Base-by-base conservation (phyloP, 2,329 filamentous ascomycete genomes). In the Rhynchosporium graminicola region DNA sequence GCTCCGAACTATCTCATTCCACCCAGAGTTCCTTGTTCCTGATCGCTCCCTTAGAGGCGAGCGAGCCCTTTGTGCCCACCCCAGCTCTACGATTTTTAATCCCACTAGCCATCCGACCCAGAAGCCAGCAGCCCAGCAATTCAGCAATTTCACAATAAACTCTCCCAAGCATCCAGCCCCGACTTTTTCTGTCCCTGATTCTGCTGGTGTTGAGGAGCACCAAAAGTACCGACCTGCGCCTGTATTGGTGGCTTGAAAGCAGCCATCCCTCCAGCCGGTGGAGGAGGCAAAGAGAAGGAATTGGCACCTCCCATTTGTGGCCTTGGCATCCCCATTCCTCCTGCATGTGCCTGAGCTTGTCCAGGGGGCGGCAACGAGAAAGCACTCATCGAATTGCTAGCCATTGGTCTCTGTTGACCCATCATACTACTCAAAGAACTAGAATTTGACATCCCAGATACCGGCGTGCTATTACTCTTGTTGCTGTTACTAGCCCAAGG, bases 141-240 rank as follows among this genome's bases (percentile, higher is more conserved):
- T 20, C 20, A 20, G 20, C 2, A 36, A 6, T 36, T 9, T 69
- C 56, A 85, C 63, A 85, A 70, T 65, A 85, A 76, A 72, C 82
- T 85, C 67, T 84, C 80, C 70, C 80, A 85, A 64, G 81, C 82
- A 72, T 84, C 82, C 62, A 85, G 70, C 1, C 82, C 82, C 13
- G 67, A 71, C 62, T 77, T 77, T 63, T 76, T 74, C 42, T 63
- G 65, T 33, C 61, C 26, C 7, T 45, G 40, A 38, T 13, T 63
- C n/a, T 69, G 62, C n/a, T 62, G 60, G 36, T 68, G 68, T 36
- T 61, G 60, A 73, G 72, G 65, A 73, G 77, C 64, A 69, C 75
- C 59, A 59, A 68, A 69, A 29, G 69, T 69, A 36, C 66, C 69
- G 42, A 63, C 66, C 47, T 75, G 73, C 48, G 64, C 64, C n/a